Percentiles rank a stretch among this genome's conserved stretches.
phyloP scores from a whole-genome alignment of 73 alveolate genomes.

The Paramecium pentaurelia region DNA sequence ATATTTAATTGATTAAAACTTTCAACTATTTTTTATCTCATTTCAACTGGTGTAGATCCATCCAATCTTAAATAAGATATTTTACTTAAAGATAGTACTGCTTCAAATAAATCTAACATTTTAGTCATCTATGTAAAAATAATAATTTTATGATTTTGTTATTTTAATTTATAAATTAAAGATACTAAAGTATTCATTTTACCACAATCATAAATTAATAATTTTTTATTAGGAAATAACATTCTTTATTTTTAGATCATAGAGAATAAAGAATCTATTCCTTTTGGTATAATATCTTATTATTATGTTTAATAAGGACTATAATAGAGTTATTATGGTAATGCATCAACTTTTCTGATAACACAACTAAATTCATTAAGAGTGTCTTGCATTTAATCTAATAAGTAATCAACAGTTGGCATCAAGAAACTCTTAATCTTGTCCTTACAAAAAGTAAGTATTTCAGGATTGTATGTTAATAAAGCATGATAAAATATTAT shows the following conservation, averaged over 20 bases:
- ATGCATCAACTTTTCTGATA: slow-evolving; percentile 7
- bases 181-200: slow-evolving; percentile 85
- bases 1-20: slow-evolving; percentile 91
- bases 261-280: not conserved
- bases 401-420: slow-evolving; percentile 41
- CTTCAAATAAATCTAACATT: slow-evolving; percentile 97
- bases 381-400: not conserved
- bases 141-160: slow-evolving; percentile 84
- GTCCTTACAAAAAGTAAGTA: not conserved
- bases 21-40: slow-evolving; percentile 95
- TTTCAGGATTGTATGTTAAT: not conserved
- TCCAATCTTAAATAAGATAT: slow-evolving; percentile 98
- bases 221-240: slow-evolving; percentile 95
- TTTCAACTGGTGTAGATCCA: slow-evolving; percentile 97
- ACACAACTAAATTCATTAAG: slow-evolving; percentile 35
- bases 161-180: slow-evolving; percentile 81
- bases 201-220: slow-evolving; percentile 98
- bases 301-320: not conserved
- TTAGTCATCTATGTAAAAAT: slow-evolving; percentile 94
- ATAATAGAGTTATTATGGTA: not conserved
- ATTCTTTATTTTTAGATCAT: slow-evolving; percentile 26
- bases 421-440: slow-evolving; percentile 53
- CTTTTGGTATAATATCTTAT: not conserved
- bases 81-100: slow-evolving; percentile 90
- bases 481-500: slow-evolving; percentile 7